Base-by-base conservation (phyloP, 2,329 filamentous ascomycete genomes). In the Penicillium freii region DNA sequence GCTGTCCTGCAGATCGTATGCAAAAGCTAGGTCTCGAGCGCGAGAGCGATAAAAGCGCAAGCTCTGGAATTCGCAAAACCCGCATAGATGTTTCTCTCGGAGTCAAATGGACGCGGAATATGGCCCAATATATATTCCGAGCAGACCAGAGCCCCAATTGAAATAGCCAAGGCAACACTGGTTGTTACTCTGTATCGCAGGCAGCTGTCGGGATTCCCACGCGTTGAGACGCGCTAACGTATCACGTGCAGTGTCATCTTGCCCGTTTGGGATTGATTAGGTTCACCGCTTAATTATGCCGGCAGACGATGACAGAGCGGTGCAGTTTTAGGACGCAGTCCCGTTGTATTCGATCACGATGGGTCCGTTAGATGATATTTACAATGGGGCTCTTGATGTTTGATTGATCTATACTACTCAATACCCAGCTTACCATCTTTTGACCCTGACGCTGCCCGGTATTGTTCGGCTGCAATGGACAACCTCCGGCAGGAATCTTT, bases 401-500 rank as follows among this genome's bases (percentile, higher is more conserved):
- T 33, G 19, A 40, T 9, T 25, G n/a, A 48, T 47, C 7, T 23
- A 17, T 23, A 19, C 40, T 25, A 17, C 23, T 40, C 15, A 15
- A n/a, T 15, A 45, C 38, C 19, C 6, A 33, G 38, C 10, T 9
- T 43, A 42, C 10, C 23, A 19, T 23, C 29, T 38, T 27, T 19
- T 17, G 36, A 25, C 11, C 33, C 29, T 42, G 36, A 31, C n/a
- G 19, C 10, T 17, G 31, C 43, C 40, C n/a, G n/a, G 40, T 29
- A 47, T 45, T 36, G 19, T 25, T 23, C 23, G 27, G 29, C 36
- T 46, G 47, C 47, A 57, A 77, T 77, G 76, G 73, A 74, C 56
- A 66, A 63, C 52, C 66, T 67, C 50, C 68, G 73, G 44, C 75
- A 79, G 57, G 70, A 77, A 66, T 69, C 73, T 33, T 79, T 79